Evolutionary conservation across 176 grass and related monocot genomes (phyloP).

Genomic region (Canna indica): DNA sequence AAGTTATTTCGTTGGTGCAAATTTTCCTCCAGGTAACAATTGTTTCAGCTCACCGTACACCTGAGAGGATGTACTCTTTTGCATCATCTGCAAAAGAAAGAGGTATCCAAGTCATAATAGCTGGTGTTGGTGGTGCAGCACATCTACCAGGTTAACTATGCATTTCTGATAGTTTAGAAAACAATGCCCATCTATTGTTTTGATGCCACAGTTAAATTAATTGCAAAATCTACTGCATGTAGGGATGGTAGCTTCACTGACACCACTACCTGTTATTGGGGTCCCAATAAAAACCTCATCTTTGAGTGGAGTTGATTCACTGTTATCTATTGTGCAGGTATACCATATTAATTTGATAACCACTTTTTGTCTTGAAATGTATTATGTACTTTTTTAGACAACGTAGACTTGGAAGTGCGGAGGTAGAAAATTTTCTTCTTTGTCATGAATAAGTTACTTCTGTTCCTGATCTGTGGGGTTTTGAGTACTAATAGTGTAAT

Average conservation of each 20-base stretch:
- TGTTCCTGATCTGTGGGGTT: not conserved
- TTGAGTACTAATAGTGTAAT: not conserved
- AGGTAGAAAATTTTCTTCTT: not conserved
- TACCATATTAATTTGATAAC: not conserved
- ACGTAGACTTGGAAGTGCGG: not conserved
- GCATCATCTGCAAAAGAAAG: slow-evolving; percentile 63
- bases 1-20: slow-evolving; percentile 9
- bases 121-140: slow-evolving; percentile 79
- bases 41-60: slow-evolving; percentile 86
- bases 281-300: slow-evolving; percentile 59
- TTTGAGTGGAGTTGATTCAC: slow-evolving; percentile 60
- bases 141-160: slow-evolving; percentile 72
- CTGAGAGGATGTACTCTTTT: slow-evolving; percentile 72
- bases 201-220: not conserved
- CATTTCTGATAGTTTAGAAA: not conserved
- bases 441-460: not conserved
- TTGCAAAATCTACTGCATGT: slow-evolving; percentile 8
- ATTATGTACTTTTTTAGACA: not conserved
- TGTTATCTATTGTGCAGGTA: slow-evolving; percentile 94
- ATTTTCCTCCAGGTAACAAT: slow-evolving; percentile 55
- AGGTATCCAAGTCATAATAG: slow-evolving; percentile 78
- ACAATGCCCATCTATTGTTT: not conserved
- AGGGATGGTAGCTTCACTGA: slow-evolving; percentile 91
- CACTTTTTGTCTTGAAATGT: not conserved
- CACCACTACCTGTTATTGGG: slow-evolving; percentile 63